Percentiles rank a stretch among this genome's conserved stretches.
phyloP scores from a whole-genome alignment of 176 grass and related monocot species.

The Eremochloa ophiuroides region DNA sequence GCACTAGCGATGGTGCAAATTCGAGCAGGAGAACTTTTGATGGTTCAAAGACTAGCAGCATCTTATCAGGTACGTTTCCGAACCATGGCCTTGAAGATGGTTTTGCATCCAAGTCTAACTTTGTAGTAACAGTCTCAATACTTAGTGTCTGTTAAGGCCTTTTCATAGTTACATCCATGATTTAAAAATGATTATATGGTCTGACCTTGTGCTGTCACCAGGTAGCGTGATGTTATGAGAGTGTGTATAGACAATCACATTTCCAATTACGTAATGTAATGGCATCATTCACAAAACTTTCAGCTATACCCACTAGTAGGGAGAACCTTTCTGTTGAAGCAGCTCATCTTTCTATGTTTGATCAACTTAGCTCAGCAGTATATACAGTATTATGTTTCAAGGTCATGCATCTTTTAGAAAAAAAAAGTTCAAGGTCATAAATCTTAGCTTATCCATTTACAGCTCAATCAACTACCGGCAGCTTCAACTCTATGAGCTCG shows the following conservation, averaged over 20 bases:
- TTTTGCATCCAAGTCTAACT: background rate
- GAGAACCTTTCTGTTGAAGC: background rate
- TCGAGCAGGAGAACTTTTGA: constrained; percentile 69
- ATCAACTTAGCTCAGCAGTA: background rate
- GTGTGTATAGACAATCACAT: background rate
- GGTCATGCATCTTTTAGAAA: background rate
- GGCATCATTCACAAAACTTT: background rate
- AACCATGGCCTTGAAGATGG: background rate
- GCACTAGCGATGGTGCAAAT: constrained; percentile 50
- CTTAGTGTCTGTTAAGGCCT: background rate
- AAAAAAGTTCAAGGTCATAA: background rate
- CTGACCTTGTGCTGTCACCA: background rate
- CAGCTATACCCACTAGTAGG: background rate
- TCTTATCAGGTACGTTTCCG: constrained; percentile 66
- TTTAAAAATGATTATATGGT: background rate
- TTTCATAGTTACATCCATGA: background rate
- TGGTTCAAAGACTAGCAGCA: constrained; percentile 42
- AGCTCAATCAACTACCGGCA: constrained; percentile 60
- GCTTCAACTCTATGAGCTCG: constrained; percentile 42
- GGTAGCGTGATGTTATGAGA: background rate
- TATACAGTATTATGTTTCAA: background rate
- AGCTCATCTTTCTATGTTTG: background rate
- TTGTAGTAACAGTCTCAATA: background rate
- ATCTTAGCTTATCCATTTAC: background rate
- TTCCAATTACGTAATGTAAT: background rate